Conservation (phyloP, 2,329 filamentous ascomycete genomes). For the Chrysoporthe austroafricana region DNA sequence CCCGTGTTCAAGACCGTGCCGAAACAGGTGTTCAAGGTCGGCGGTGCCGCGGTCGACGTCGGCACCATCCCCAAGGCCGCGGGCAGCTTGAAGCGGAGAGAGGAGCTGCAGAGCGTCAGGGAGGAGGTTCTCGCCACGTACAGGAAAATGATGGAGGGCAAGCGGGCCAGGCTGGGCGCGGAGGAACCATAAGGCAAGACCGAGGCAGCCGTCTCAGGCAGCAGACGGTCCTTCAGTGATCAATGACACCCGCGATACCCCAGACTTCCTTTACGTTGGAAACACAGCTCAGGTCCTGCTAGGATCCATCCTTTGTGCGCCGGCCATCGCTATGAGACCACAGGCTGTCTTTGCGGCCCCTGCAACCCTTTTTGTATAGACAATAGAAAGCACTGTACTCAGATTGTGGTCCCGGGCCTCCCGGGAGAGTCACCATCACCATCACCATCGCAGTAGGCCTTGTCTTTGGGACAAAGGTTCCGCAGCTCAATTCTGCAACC, state of each 20-base stretch:
- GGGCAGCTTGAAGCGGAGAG: constrained; percentile 72
- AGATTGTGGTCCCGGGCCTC: too few species aligned
- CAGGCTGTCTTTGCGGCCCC: too few species aligned
- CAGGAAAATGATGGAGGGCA: constrained; percentile 68
- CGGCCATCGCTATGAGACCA: background rate
- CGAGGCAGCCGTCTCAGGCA: background rate
- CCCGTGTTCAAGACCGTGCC: constrained; percentile 68
- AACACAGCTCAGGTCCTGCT: background rate
- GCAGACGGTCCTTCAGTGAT: background rate
- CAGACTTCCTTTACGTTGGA: background rate
- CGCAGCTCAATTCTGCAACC: background rate
- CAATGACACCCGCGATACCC: background rate
- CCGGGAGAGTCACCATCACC: too few species aligned
- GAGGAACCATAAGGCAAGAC: background rate
- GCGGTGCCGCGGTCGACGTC: constrained; percentile 68
- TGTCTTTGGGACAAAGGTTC: background rate
- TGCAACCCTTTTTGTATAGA: too few species aligned
- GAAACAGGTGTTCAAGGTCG: constrained; percentile 67
- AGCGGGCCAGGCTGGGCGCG: constrained; percentile 36
- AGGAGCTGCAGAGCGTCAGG: constrained; percentile 72
- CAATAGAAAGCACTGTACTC: too few species aligned
- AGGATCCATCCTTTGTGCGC: background rate
- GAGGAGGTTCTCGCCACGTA: constrained; percentile 75
- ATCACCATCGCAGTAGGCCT: background rate
- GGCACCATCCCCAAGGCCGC: constrained; percentile 69